Conservation (phyloP, 495 filamentous ascomycete species). For the Niebla homalea region DNA sequence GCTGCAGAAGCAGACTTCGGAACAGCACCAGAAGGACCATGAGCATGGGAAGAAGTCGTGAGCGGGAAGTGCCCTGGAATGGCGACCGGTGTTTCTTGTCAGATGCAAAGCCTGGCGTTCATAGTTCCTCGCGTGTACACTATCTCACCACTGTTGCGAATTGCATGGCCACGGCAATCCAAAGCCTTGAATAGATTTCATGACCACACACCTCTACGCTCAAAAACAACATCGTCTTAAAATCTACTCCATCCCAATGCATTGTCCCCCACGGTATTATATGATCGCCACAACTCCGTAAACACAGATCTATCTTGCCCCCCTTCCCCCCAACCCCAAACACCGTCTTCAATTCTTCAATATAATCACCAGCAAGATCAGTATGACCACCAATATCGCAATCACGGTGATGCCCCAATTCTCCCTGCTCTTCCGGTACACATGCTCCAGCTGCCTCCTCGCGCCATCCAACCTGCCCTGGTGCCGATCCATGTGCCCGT, state of each 20-base stretch:
- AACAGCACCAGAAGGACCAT: constrained; percentile 16
- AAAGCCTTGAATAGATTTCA: no score
- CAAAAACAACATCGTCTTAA: no score
- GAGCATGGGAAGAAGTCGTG: constrained; percentile 8
- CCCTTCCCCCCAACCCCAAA: constrained; percentile 16
- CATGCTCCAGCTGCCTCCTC: constrained; percentile 48
- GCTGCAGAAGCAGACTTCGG: constrained; percentile 36
- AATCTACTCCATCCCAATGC: no score
- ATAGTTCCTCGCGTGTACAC: no score
- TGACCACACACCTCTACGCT: no score
- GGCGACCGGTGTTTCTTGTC: no score
- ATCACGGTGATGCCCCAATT: constrained; percentile 72
- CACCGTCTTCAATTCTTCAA: constrained; percentile 43
- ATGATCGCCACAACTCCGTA: not conserved
- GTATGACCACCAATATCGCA: constrained; percentile 56
- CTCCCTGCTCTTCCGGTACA: constrained; percentile 62
- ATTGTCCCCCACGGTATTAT: no score
- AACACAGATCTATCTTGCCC: not conserved
- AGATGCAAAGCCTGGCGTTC: no score
- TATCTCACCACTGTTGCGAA: not conserved
- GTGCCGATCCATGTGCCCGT: constrained; percentile 71
- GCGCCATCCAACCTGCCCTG: constrained; percentile 60
- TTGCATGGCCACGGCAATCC: not conserved
- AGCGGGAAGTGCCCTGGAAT: no score
- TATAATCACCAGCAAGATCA: constrained; percentile 66